phyloP scores from a whole-genome alignment of 345 rosid species.

The Euphorbia pulcherrima region DNA sequence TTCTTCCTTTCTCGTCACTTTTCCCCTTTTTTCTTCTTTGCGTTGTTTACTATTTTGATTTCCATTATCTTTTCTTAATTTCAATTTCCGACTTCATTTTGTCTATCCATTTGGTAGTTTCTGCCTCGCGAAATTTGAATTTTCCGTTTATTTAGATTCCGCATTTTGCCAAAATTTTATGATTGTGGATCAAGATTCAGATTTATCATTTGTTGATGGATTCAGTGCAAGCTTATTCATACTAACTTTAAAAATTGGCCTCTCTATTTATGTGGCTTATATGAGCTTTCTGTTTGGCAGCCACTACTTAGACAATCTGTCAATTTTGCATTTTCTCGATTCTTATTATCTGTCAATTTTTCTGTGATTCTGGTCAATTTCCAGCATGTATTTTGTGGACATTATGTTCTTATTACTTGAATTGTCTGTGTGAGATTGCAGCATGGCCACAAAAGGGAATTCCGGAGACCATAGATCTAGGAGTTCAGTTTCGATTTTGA shows the following conservation, averaged over 20 bases:
- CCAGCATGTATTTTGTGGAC: background rate
- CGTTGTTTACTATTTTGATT: too few relatives aligned
- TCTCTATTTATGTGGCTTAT: background rate
- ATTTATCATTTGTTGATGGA: background rate
- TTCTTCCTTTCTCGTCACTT: background rate
- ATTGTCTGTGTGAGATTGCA: slow-evolving; percentile 1
- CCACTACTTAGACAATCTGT: background rate
- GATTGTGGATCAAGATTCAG: background rate
- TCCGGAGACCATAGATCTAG: slow-evolving; percentile 19
- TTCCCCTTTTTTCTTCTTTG: too few relatives aligned
- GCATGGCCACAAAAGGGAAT: slow-evolving; percentile 30
- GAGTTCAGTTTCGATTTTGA: slow-evolving; percentile 17
- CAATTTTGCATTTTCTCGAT: background rate
- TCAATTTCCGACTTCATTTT: too few relatives aligned
- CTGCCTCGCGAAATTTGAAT: background rate
- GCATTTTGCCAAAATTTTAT: background rate
- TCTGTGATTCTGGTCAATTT: background rate
- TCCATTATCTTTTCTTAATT: background rate
- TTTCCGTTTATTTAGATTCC: background rate
- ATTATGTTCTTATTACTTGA: background rate
- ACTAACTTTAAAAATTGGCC: background rate
- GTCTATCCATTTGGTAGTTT: background rate
- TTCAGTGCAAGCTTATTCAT: background rate
- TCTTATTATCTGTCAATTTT: background rate
- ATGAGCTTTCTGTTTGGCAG: background rate